Evolutionary conservation across 305 asterid species (phyloP).

Genomic region (Fraxinus albicans): DNA sequence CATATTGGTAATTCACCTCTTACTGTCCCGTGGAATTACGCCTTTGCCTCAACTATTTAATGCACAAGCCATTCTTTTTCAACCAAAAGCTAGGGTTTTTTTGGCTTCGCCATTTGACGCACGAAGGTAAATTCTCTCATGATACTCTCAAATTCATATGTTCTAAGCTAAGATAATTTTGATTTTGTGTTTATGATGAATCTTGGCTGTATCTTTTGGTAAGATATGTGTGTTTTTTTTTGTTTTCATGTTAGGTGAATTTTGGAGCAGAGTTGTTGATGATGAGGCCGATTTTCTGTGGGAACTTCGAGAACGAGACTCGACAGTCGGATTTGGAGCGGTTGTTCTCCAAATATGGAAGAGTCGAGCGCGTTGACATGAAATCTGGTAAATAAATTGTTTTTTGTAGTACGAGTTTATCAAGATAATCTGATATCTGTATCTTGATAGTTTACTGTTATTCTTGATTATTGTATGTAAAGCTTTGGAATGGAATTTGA

Average conservation of each 20-base stretch:
- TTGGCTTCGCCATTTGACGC: not conserved
- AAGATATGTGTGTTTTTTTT: not conserved
- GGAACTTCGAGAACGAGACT: slow-evolving; percentile 66
- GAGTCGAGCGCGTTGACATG: slow-evolving; percentile 78
- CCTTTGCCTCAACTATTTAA: not conserved
- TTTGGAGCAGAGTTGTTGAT: not conserved
- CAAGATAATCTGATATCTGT: not conserved
- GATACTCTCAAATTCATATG: not conserved
- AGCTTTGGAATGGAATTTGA: not conserved
- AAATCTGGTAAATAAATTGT: slow-evolving; percentile 49
- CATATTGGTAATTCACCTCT: not conserved
- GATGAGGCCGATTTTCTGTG: slow-evolving; percentile 67
- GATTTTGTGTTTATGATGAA: not conserved
- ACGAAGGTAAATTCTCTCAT: not conserved
- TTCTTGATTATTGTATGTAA: not conserved
- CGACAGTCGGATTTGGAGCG: slow-evolving; percentile 78
- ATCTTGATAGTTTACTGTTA: not conserved
- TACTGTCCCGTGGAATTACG: not conserved
- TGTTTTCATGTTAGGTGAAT: not conserved
- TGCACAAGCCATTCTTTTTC: not conserved
- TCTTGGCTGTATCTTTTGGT: not conserved
- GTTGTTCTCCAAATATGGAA: slow-evolving; percentile 63
- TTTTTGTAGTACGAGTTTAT: not conserved
- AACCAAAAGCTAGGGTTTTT: not conserved
- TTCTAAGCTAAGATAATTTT: not conserved